Evolutionary conservation across 2,329 filamentous ascomycete genomes (phyloP).

Genomic region (Trichophaea hybrida): DNA sequence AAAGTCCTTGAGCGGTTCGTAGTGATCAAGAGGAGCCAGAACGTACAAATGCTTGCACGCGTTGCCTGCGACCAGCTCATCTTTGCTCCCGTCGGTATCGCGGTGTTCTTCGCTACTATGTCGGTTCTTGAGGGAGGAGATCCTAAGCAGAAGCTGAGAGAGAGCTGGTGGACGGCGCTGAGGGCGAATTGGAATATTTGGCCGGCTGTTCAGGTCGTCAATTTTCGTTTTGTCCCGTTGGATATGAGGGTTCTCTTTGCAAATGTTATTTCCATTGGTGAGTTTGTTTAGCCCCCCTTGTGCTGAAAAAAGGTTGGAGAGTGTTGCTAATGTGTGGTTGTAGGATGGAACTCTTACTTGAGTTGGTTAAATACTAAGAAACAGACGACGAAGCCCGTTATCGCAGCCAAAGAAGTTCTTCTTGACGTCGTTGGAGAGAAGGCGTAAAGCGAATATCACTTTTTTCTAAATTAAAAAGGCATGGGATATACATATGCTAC

Average conservation of each 20-base stretch:
- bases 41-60: constrained; percentile 50
- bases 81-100: constrained; percentile 74
- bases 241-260: constrained; percentile 74
- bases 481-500: too few relatives aligned
- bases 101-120: constrained; percentile 71
- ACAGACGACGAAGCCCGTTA: not conserved
- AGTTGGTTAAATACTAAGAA: not conserved
- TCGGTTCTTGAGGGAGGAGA: constrained; percentile 59
- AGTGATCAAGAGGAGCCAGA: not conserved
- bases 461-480: not conserved
- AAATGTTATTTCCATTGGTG: constrained; percentile 61
- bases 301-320: constrained; percentile 18
- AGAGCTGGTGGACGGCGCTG: constrained; percentile 56
- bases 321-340: not conserved
- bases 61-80: constrained; percentile 67
- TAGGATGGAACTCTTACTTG: constrained; percentile 8
- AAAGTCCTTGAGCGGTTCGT: constrained; percentile 46
- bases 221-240: constrained; percentile 76
- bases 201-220: constrained; percentile 70
- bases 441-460: not conserved
- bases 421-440: not conserved
- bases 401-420: not conserved
- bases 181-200: constrained; percentile 77
- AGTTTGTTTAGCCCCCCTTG: constrained; percentile 28
- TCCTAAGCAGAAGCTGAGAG: constrained; percentile 54